A percentile compares a stretch with the other conserved stretches of the same genome.
phyloP scores from a whole-genome alignment of 495 filamentous ascomycete species.

The Bombardia bombarda region DNA sequence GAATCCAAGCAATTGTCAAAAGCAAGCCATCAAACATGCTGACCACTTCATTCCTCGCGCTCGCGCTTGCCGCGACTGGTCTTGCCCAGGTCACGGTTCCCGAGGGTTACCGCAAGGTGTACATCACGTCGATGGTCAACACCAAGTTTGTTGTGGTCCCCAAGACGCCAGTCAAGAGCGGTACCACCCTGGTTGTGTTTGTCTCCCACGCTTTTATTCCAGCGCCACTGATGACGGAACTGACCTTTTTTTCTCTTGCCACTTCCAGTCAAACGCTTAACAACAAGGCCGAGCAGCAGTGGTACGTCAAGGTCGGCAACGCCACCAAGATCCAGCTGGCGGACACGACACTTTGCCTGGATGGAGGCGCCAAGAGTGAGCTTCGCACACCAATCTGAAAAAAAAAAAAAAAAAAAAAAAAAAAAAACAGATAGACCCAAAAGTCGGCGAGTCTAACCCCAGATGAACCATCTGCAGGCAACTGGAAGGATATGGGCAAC shows the following conservation, averaged over 20 bases:
- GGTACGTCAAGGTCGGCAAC: slow-evolving; percentile 38
- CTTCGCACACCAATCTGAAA: too few species aligned
- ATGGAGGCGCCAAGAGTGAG: slow-evolving; percentile 41
- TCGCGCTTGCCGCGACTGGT: slow-evolving; percentile 38
- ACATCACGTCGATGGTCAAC: slow-evolving; percentile 44
- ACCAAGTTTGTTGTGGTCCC: slow-evolving; percentile 42
- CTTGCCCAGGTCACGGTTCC: slow-evolving; percentile 31
- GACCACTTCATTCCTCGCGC: slow-evolving; percentile 24
- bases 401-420: too few species aligned
- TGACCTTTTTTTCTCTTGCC: background rate
- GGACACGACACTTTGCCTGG: slow-evolving; percentile 38
- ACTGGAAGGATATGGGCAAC: slow-evolving; percentile 47
- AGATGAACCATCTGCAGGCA: too few species aligned
- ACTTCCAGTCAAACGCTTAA: slow-evolving; percentile 29
- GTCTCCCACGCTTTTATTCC: slow-evolving; percentile 7
- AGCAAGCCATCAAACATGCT: slow-evolving; percentile 26
- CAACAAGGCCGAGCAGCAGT: slow-evolving; percentile 38
- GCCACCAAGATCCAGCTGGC: slow-evolving; percentile 38
- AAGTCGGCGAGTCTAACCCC: too few species aligned
- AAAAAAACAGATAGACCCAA: too few species aligned
- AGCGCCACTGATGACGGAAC: background rate
- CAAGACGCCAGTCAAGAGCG: slow-evolving; percentile 24
- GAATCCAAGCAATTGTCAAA: background rate
- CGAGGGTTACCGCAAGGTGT: slow-evolving; percentile 38
- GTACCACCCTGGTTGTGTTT: slow-evolving; percentile 35